Evolutionary conservation across 2,329 filamentous ascomycete species (phyloP).

Genomic region (Neopestalotiopsis sp.): DNA sequence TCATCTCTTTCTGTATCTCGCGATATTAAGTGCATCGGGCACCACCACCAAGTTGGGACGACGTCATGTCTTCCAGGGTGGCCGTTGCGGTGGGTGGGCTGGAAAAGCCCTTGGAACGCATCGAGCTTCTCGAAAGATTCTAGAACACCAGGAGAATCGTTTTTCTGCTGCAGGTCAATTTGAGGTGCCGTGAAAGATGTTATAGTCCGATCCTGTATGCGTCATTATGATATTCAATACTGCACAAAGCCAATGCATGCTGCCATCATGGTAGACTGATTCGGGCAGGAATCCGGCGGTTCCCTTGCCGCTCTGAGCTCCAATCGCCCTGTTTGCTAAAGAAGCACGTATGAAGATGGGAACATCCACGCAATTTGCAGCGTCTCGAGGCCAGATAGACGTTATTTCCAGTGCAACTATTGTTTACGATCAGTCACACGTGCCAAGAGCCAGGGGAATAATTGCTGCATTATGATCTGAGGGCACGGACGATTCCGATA

Average conservation of each 20-base stretch:
- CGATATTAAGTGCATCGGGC: background rate
- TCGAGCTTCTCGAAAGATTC: slow-evolving; percentile 14
- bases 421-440: slow-evolving; percentile 2
- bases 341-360: background rate
- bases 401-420: background rate
- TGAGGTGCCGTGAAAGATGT: background rate
- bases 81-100: background rate
- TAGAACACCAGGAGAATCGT: slow-evolving; percentile 5
- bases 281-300: background rate
- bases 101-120: background rate
- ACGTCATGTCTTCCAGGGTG: background rate
- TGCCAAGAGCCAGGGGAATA: slow-evolving; percentile 9
- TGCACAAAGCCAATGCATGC: background rate
- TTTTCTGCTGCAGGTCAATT: background rate
- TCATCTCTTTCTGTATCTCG: background rate
- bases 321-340: background rate
- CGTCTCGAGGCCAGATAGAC: background rate
- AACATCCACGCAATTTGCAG: background rate
- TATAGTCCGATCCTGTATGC: slow-evolving; percentile 11
- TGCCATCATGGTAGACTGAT: background rate
- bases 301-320: background rate
- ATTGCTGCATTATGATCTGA: background rate
- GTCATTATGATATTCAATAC: background rate
- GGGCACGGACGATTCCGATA: slow-evolving; percentile 11
- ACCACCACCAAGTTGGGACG: background rate